Evolutionary conservation across 192 early-diverging fungal species (phyloP), one percentile per base, ranked within the genome.

Genomic region (Coemansia sp.): DNA sequence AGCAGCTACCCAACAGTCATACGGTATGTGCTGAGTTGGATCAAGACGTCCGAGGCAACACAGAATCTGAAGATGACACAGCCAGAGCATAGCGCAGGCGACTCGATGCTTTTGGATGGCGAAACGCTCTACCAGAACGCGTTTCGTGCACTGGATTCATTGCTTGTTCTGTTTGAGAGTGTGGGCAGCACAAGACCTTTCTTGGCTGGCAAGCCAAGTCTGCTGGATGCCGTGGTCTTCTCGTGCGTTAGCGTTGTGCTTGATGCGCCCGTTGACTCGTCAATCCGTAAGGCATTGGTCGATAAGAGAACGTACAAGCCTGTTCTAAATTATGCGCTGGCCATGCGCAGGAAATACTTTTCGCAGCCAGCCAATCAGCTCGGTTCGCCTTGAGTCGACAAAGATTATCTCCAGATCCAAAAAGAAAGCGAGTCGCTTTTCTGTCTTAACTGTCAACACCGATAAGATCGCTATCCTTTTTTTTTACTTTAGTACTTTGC

Each of bases 61-160:
- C 56, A 59, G 3, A 23, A 36, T 2, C 20, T 80, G 41, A 65
- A 52, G 22, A 20, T 29, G 15, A 52, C 57, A 17, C 49, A 42
- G 66, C 66, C 72, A 2, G 78, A 75, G 65, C 67, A 66, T 34
- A 72, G 66, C 11, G 69, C 72, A 2, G 71, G 65, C 1, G 32
- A 33, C n/a, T 11, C 54, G 54, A 35, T 56, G 54, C 32, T 32
- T 13, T 55, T 80, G 55, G 78, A 80, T 20, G 56, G 69, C 54
- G 69, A 74, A 9, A 69, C 71, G 7, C 11, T 80, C 1, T 72
- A 62, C 23, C 72, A 80, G 23, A 75, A 71, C 38, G 78, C 73
- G 2, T 36, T 75, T 11, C 49, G 73, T 19, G 46, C 72, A 1
- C 19, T 80, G 34, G 73, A 75, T 48, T 68, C 78, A 13, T 19